Base-by-base conservation (phyloP, 306 rosid species). In the Gastrolobium bilobum region DNA sequence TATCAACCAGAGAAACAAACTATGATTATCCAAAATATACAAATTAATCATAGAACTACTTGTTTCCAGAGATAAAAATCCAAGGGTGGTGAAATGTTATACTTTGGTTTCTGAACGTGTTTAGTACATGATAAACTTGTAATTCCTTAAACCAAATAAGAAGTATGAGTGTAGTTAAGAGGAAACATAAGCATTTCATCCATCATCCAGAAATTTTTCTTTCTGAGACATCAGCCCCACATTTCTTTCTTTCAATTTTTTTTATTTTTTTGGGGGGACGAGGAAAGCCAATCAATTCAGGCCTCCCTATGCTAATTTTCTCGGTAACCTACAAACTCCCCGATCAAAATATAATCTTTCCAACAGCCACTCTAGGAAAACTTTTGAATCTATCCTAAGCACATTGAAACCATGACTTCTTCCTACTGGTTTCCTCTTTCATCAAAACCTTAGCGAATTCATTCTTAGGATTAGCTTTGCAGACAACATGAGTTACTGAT, bases 141-240 rank as follows among this genome's bases (percentile, higher is more conserved):
- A 5, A 82, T 37, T 79, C 69, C 59, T 26, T 29, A 4, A 50
- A 79, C 53, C 30, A 77, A 39, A 69, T 43, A 65, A 20, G n/a
- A 37, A 30, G 30, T 13, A 59, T 14, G 38, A 48, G 62, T 7
- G 53, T n/a, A 30, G 2, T 34, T 58, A 2, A 9, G n/a, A 57
- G 34, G 50, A 44, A 61, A 58, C 20, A 47, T 60, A 69, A 11
- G 58, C 26, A 46, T 59, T 34, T 54, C 54, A 51, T 53, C 29
- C 43, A 44, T 48, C 29, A 44, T 44, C 15, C 51, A 2, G 34
- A 70, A n/a, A n/a, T n/a, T n/a, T n/a, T n/a, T n/a, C n/a, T n/a
- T n/a, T n/a, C n/a, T n/a, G n/a, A n/a, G n/a, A n/a, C n/a, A n/a
- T n/a, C n/a, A n/a, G n/a, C n/a, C n/a, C n/a, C n/a, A n/a, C n/a